Evolutionary conservation across 768 basidiomycete genomes (phyloP), one percentile per base, ranked within the genome.

Genomic region (Thelephora aurantiotincta): DNA sequence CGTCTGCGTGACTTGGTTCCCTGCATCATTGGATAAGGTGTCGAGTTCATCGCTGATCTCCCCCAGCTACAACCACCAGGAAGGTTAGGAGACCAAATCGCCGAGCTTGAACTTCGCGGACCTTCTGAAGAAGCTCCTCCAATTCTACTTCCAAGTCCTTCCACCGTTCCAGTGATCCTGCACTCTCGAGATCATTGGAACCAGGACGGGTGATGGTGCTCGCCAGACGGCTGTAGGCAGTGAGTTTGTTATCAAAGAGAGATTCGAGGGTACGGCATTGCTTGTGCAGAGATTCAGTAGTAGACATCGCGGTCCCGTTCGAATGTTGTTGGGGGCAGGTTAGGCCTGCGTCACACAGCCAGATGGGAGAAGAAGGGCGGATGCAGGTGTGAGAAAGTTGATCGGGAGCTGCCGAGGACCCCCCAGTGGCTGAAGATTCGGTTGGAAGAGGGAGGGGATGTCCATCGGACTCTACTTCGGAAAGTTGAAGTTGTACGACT

Each of bases 201-300:
- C 63, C 69, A 16, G 64, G 63, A 48, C 68, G 68, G 11, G 76
- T 74, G 51, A 82, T 71, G 26, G 70, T 71, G 3, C 83, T 75
- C 6, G 86, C 90, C 36, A 96, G 70, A 55, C 89, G 86, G 16
- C 89, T 78, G 64, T 98, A 98, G 9, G 88, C 72, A 0, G 89
- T 89, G 26, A 99, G 72, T 62, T 96, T 94, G 30, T 84, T 68
- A 59, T 96, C 90, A 52, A 98, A 85, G 19, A 90, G 73, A 42
- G 90, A 89, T 60, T 98, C 94, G 22, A 97, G 78, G 4, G 92
- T 92, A 57, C 93, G 74, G 65, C 89, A 89, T 63, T 94, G 91
- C 47, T 91, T 70, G 57, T 96, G 86, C 30, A 97, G 72, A 48
- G 82, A 76, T 55, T 98, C 94, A 68, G 92, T 93, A 54, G 69